Base-by-base conservation (phyloP, 768 basidiomycete genomes). In the Candolleomyces eurysporus region DNA sequence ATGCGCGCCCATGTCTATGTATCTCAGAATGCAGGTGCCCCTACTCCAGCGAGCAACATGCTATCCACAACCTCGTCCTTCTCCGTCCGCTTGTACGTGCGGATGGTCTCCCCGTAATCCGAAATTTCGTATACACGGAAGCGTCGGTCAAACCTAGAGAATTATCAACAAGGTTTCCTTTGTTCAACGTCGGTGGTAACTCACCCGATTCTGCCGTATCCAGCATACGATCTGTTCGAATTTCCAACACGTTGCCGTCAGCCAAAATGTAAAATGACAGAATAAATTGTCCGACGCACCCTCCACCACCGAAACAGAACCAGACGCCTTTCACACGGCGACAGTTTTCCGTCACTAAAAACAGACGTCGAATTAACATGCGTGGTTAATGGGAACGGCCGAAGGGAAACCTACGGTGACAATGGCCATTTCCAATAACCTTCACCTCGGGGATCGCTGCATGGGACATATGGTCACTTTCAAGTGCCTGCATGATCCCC, bases 281-380 rank as follows among this genome's bases (percentile, higher is more conserved):
- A 46, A 46, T 46, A 17, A 46, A 46, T 17, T 17, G 9, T 46
- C 16, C 8, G 10, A 77, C 85, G 72, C 68, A 89, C 82, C 90
- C 89, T 71, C 91, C 92, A 45, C 92, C 92, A 8, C 90, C 90
- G 69, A 96, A 96, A 73, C 95, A 97, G 63, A 88, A 76, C 96
- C 96, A 98, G 14, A 98, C 83, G 10, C 92, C 92, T 60, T 87
- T 83, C 17, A 94, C 81, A 16, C 95, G 84, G 66, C 88, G 82
- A 67, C 96, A 97, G 65, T 94, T 90, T 69, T 97, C 94, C 16
- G 92, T 94, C 16, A 93, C 91, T 91, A 51, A 14, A 31, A 39
- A 26, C 6, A 19, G 57, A 17, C 63, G 26, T 5, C 22, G 42
- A 17, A 46, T 21, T 62, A 4, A 66, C 43, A 19, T 13, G n/a